These are phyloP conservation scores for Lactarius pseudohatsudake DNA, from an alignment of 768 basidiomycete species.

Conservation along the genomic window DNA sequence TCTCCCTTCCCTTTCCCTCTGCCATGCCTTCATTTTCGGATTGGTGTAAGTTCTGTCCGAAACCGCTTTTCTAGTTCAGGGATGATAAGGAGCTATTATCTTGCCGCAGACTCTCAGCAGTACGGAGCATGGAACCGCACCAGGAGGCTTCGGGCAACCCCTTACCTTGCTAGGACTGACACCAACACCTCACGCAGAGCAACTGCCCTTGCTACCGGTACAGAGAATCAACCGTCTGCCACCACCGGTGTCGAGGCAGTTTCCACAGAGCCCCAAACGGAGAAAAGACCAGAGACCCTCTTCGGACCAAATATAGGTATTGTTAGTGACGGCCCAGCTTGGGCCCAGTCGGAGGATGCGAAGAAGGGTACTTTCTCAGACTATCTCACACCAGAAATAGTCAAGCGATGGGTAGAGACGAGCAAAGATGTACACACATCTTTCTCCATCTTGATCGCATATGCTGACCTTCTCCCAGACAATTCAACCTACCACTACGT, in stretches of 20 bases:
- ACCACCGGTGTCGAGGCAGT: slow-evolving; percentile 35
- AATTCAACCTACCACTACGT: slow-evolving; percentile 84
- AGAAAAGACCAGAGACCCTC: slow-evolving; percentile 73
- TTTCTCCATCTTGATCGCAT: neutral
- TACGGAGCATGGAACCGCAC: slow-evolving; percentile 61
- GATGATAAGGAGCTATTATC: slow-evolving; percentile 7
- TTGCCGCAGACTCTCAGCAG: slow-evolving; percentile 45
- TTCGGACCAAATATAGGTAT: slow-evolving; percentile 92
- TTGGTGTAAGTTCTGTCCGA: slow-evolving; percentile 40
- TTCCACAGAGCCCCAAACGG: slow-evolving; percentile 37
- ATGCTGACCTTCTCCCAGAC: slow-evolving; percentile 42
- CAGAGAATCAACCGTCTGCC: slow-evolving; percentile 20
- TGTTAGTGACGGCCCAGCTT: slow-evolving; percentile 63
- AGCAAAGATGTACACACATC: slow-evolving; percentile 67
- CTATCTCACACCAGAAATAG: slow-evolving; percentile 76
- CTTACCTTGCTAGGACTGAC: slow-evolving; percentile 52
- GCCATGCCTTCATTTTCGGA: slow-evolving; percentile 35
- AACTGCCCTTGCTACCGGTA: slow-evolving; percentile 47
- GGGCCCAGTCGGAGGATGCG: slow-evolving; percentile 61
- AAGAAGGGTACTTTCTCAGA: slow-evolving; percentile 59
- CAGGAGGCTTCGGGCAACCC: slow-evolving; percentile 50
- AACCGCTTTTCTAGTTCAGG: slow-evolving; percentile 24
- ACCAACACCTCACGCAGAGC: slow-evolving; percentile 50
- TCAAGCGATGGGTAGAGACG: slow-evolving; percentile 82
- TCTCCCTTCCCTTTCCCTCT: slow-evolving; percentile 13